phyloP scores from a whole-genome alignment of 768 basidiomycete species.

The Mycena latifolia region DNA sequence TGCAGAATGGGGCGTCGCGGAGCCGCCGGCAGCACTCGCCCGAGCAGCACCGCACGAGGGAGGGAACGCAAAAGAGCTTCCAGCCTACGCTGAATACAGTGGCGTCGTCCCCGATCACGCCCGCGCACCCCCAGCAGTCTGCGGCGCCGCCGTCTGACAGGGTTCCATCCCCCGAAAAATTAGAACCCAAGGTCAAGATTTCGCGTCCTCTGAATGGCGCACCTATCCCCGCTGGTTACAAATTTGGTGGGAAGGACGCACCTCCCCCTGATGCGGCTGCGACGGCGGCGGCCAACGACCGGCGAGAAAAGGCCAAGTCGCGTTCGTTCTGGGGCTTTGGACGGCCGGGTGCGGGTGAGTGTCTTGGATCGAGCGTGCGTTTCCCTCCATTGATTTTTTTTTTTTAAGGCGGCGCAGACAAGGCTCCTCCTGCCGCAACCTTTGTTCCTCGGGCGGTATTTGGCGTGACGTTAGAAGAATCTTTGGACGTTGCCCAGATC shows the following conservation, averaged over 20 bases:
- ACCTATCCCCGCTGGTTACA: conserved; percentile 90
- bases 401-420: conserved; percentile 45
- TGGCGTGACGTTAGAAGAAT: conserved; percentile 88
- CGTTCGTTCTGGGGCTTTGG: conserved; percentile 96
- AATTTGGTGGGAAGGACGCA: conserved; percentile 85
- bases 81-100: conserved; percentile 68
- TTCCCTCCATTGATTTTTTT: neutral
- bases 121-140: conserved; percentile 46
- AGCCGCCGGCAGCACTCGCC: conserved; percentile 61
- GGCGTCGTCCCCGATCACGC: conserved; percentile 57
- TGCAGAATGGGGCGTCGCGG: conserved; percentile 53
- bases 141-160: conserved; percentile 56
- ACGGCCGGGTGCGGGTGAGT: conserved; percentile 62
- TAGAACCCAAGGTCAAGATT: conserved; percentile 83
- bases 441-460: conserved; percentile 83
- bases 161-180: conserved; percentile 63
- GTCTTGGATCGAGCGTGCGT: conserved; percentile 18
- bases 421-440: conserved; percentile 49
- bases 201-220: conserved; percentile 89
- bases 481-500: conserved; percentile 89
- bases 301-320: conserved; percentile 93
- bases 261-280: conserved; percentile 55
- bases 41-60: conserved; percentile 66
- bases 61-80: conserved; percentile 72
- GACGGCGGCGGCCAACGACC: conserved; percentile 61